Evolutionary conservation across 1,139 yeast species (phyloP), one percentile per base, ranked within the genome.

Genomic region (Debaryomyces udenii): DNA sequence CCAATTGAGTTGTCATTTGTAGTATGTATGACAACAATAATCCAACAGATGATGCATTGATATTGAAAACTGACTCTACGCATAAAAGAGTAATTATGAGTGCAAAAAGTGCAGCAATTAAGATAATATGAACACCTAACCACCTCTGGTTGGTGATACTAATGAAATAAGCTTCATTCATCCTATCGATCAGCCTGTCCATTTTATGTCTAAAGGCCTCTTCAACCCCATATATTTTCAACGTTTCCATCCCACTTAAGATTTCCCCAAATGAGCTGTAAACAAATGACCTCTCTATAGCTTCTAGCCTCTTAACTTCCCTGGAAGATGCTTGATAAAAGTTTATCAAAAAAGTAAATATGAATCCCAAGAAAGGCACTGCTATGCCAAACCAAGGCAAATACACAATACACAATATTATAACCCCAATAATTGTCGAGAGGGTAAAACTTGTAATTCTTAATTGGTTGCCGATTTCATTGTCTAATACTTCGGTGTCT

Each of bases 401-500:
- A 57, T 86, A 86, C 51, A 82, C 70, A 38, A 87, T 72, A 62
- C 90, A 82, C 50, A 88, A 74, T 23, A 84, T 74, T 42, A 86
- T 51, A 23, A 86, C 82, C 48, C 93, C 91, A 39, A 78, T 49
- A 37, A 86, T 76, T 44, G 75, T 75, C 22, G 82, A 73, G 31
- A 78, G 51, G 2, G 83, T 74, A 36, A 35, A 43, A 16, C 44
- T 43, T 26, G 40, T 22, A 16, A 80, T 57, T 55, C 87, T 72
- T 40, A 79, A 53, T 56, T 79, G 83, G 49, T 81, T 86, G 36
- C 85, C 80, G 46, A 83, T 66, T 57, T 84, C 90, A 56, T 85
- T 86, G 61, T 89, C 96, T 53, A 89, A 68, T 27, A 83, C 83
- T 57, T 89, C 96, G 0, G 94, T 85, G 61, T 89, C 97, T 55